Evolutionary conservation across 768 basidiomycete genomes (phyloP).

Genomic region (Hypholoma fasciculare): DNA sequence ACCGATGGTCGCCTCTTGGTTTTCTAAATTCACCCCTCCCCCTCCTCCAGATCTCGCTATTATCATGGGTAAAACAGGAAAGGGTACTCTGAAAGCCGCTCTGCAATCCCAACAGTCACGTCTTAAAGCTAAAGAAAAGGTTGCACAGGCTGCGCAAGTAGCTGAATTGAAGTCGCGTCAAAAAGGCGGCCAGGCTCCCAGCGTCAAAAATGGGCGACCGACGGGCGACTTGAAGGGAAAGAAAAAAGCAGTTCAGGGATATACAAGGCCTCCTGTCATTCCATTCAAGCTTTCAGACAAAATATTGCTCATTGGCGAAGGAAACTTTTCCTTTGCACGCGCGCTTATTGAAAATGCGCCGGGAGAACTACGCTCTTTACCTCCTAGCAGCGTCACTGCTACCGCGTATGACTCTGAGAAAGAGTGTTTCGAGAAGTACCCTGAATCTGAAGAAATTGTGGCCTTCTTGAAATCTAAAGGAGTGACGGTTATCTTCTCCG

Average conservation of each 20-base stretch:
- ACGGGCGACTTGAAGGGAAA: slow-evolving; percentile 29
- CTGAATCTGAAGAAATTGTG: slow-evolving; percentile 66
- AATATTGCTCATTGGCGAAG: slow-evolving; percentile 87
- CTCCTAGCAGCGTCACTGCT: slow-evolving; percentile 71
- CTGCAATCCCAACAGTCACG: slow-evolving; percentile 71
- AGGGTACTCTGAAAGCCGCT: slow-evolving; percentile 60
- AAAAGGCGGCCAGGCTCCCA: slow-evolving; percentile 13
- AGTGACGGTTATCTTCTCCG: slow-evolving; percentile 70
- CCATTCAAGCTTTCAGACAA: slow-evolving; percentile 67
- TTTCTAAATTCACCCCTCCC: not conserved
- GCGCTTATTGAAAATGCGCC: slow-evolving; percentile 60
- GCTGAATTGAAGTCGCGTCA: slow-evolving; percentile 48
- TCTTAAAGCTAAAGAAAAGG: slow-evolving; percentile 59
- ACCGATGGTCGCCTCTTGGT: not conserved
- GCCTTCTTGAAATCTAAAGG: slow-evolving; percentile 53
- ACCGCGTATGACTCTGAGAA: slow-evolving; percentile 84
- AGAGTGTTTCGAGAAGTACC: slow-evolving; percentile 81
- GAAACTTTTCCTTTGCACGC: slow-evolving; percentile 90
- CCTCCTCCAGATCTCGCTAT: not conserved
- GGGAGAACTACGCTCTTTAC: slow-evolving; percentile 49
- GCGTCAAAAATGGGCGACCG: slow-evolving; percentile 5
- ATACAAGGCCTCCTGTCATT: slow-evolving; percentile 45
- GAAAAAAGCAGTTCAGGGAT: slow-evolving; percentile 28
- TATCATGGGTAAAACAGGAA: slow-evolving; percentile 46
- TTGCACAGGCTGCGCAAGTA: slow-evolving; percentile 47